Percentiles rank a stretch among this genome's conserved stretches.
phyloP scores from a whole-genome alignment of 345 rosid species.

The Anastatica hierochuntica region DNA sequence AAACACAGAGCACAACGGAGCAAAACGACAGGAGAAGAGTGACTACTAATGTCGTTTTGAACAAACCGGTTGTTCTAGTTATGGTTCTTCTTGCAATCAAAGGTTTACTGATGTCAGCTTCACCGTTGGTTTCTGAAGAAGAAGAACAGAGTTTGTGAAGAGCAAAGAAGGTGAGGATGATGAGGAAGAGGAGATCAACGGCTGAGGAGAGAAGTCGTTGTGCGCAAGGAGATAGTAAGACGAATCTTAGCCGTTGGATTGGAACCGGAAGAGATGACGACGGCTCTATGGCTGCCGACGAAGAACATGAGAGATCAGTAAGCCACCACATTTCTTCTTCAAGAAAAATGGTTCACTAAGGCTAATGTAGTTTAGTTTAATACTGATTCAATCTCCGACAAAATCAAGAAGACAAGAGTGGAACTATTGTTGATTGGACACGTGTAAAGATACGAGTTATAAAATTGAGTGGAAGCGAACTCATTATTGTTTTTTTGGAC shows the following conservation, averaged over 20 bases:
- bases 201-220: constrained; percentile 56
- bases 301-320: constrained; percentile 18
- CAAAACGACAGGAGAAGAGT: constrained; percentile 38
- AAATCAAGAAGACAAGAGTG: not conserved
- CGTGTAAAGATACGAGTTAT: too few species aligned
- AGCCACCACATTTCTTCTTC: constrained; percentile 16
- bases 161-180: constrained; percentile 17
- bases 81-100: constrained; percentile 34
- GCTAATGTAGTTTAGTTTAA: not conserved
- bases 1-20: constrained; percentile 38
- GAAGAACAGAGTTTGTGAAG: constrained; percentile 18
- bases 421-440: too few species aligned
- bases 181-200: constrained; percentile 46
- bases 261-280: constrained; percentile 31
- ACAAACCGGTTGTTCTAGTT: constrained; percentile 34
- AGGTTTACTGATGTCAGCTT: constrained; percentile 45
- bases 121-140: constrained; percentile 5
- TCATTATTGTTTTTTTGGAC: too few species aligned
- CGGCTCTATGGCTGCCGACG: not conserved
- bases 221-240: constrained; percentile 69
- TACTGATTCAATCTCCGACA: not conserved
- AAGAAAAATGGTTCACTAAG: not conserved
- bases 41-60: constrained; percentile 42
- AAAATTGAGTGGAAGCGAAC: too few species aligned
- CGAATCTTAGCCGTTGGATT: constrained; percentile 66